These are phyloP conservation scores for Alopecurus myosuroides DNA, from an alignment of 176 grass and related monocot genomes.

Conservation along the genomic window DNA sequence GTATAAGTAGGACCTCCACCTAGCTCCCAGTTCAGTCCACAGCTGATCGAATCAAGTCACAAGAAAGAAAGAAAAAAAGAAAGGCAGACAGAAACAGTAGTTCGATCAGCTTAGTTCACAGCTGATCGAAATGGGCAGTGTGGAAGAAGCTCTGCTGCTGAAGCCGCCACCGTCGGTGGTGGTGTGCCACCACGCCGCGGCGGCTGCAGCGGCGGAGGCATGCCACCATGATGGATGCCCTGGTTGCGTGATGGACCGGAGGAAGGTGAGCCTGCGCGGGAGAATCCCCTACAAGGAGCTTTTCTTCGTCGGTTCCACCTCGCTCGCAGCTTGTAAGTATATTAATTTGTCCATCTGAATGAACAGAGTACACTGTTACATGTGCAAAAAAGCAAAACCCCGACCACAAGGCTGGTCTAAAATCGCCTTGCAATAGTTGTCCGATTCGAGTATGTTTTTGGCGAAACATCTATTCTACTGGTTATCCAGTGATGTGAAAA, in stretches of 20 bases:
- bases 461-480: no score
- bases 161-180: not conserved
- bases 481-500: no score
- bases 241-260: not conserved
- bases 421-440: not conserved
- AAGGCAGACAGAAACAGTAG: not conserved
- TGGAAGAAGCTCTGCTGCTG: not conserved
- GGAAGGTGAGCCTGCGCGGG: not conserved
- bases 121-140: not conserved
- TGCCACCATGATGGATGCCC: constrained; percentile 3
- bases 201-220: not conserved
- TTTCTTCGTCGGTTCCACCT: not conserved
- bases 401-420: not conserved
- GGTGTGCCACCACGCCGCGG: not conserved
- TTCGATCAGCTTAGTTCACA: not conserved
- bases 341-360: not conserved
- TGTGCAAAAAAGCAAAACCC: not conserved
- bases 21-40: not conserved
- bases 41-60: constrained; percentile 2
- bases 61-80: not conserved
- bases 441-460: no score
- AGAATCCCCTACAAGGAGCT: not conserved
- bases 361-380: not conserved
- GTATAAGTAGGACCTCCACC: not conserved
- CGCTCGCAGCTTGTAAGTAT: not conserved